Base-by-base conservation (phyloP, 1,139 yeast species). In the Lodderomyces metapsilosis region DNA sequence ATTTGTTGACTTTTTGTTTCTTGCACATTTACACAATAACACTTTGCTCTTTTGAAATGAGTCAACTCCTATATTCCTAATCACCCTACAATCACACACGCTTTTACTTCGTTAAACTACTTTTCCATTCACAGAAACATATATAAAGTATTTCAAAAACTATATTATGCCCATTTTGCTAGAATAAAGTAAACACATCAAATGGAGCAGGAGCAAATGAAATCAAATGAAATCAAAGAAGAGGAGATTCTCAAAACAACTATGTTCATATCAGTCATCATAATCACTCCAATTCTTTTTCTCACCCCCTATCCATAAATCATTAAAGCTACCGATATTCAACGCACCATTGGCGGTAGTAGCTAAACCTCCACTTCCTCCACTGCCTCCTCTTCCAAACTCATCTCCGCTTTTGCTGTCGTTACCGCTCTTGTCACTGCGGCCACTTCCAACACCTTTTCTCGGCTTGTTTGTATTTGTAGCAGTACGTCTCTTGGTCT, bases 231-330 rank as follows among this genome's bases (percentile, higher is more conserved):
- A 28, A 28, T 4, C 12, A 33, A 33, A 33, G n/a, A 18, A 33
- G 4, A 6, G 23, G 24, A 24, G 17, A 12, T 18, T n/a, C n/a
- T n/a, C n/a, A 5, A 3, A 22, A 23, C 5, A 11, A 24, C 21
- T 35, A 16, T 35, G 38, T 8, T 35, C 30, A 16, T 22, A 23
- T 25, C 34, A 44, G 33, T 43, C 59, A 40, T 65, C 72, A 43
- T 62, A 66, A 47, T 62, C 66, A 40, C 63, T 58, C 66, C 72
- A 66, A 41, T 61, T 59, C 46, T 56, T 59, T 45, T 63, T 63
- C 18, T 27, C 16, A 13, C 18, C n/a, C 13, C 33, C 16, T 27
- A 25, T 17, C 38, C 38, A 36, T n/a, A 20, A 33, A 6, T 33
- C 36, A 33, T 33, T 23, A 33, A 33, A 33, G 21, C 36, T 33